These are phyloP conservation scores for Penicillium sp. DNA, from an alignment of 2,329 filamentous ascomycete species.

Conservation along the genomic window DNA sequence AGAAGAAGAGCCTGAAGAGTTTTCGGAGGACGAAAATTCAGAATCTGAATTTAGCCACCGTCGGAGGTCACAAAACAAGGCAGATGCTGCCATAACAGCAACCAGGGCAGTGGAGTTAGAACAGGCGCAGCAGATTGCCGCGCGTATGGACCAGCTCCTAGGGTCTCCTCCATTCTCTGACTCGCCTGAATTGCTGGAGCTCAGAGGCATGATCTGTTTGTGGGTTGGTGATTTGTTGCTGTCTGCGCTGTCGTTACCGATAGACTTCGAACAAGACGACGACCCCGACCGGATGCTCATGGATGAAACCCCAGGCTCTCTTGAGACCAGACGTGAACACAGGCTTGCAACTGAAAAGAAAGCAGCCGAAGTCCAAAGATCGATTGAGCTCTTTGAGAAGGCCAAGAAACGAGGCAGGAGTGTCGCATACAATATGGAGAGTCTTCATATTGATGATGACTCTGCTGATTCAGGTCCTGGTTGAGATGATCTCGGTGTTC, in stretches of 20 bases:
- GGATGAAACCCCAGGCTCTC: constrained; percentile 26
- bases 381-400: constrained; percentile 37
- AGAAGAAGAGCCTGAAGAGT: constrained; percentile 26
- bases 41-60: constrained; percentile 24
- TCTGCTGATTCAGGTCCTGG: constrained; percentile 4
- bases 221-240: constrained; percentile 69
- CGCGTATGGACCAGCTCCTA: constrained; percentile 70
- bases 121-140: constrained; percentile 63
- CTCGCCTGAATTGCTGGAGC: constrained; percentile 63
- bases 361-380: constrained; percentile 33
- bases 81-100: constrained; percentile 30
- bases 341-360: constrained; percentile 38
- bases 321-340: constrained; percentile 35
- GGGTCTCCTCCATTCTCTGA: constrained; percentile 68
- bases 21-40: constrained; percentile 35
- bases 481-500: background rate
- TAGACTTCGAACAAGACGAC: constrained; percentile 15
- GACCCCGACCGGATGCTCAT: constrained; percentile 18
- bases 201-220: constrained; percentile 72
- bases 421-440: constrained; percentile 31
- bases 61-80: constrained; percentile 37
- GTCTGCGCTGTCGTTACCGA: constrained; percentile 31
- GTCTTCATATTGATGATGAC: constrained; percentile 31
- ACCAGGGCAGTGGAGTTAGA: constrained; percentile 55
- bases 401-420: constrained; percentile 34